Evolutionary conservation across 345 rosid species (phyloP).

Genomic region (Linum lewisii): DNA sequence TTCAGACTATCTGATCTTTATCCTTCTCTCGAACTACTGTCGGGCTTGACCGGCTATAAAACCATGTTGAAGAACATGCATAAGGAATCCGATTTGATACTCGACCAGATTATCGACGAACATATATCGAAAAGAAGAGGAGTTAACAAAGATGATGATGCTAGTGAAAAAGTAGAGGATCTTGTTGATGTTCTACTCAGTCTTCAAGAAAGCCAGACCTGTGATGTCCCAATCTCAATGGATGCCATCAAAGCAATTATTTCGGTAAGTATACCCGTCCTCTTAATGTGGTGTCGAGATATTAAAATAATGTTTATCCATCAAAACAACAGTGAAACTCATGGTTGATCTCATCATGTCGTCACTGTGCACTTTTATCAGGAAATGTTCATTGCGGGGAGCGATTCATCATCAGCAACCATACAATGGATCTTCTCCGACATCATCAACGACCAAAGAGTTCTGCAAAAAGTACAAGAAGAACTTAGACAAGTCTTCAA

Average conservation of each 20-base stretch:
- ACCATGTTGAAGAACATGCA: neutral
- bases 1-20: neutral
- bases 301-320: too few species aligned
- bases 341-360: neutral
- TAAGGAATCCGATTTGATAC: neutral
- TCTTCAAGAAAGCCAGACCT: neutral
- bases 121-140: neutral
- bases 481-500: neutral
- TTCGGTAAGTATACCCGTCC: too few species aligned
- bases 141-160: neutral
- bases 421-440: neutral
- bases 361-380: neutral
- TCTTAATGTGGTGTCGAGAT: too few species aligned
- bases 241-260: too few species aligned
- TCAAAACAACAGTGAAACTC: too few species aligned
- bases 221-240: too few species aligned
- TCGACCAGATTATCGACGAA: neutral
- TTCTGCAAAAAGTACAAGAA: neutral
- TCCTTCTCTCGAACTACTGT: neutral
- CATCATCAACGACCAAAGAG: neutral
- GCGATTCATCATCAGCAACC: neutral
- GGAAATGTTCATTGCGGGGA: neutral
- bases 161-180: too few species aligned
- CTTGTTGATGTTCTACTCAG: slow-evolving; percentile 1
- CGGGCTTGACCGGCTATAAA: neutral